Evolutionary conservation across 129 eudicot genomes (phyloP), one percentile per base, ranked within the genome.

Genomic region (Flaveria ramosissima): DNA sequence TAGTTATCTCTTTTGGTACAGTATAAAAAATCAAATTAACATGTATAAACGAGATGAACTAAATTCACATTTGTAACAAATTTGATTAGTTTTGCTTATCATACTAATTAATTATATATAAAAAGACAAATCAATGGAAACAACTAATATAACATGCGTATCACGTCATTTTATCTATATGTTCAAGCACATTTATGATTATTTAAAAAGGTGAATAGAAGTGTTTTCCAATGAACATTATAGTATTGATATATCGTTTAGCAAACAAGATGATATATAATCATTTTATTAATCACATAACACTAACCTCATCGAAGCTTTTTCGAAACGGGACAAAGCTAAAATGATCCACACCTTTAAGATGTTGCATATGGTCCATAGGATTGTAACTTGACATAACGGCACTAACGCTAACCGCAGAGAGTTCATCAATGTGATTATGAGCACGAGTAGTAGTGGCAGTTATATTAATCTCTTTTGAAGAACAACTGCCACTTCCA

Each of bases 401-500:
- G 10, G 84, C 86, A 42, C 71, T 80, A 53, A 61, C 89, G 21
- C 82, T 84, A 46, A 69, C 82, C 7, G 77, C 85, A 3, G 89
- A 85, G 61, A 89, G 60, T 73, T 86, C 82, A 63, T 87, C 98
- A 85, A 84, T 90, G 65, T 80, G 82, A 52, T 82, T 84, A 26
- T 78, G 97, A 66, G 81, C 42, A 21, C 76, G 63, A 65, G 82
- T 12, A 11, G 45, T 5, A 13, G 86, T 56, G 65, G 47, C 19
- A 13, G 78, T 41, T 69, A 75, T 76, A 11, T 74, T 77, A 1
- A 88, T 78, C 23, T 88, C 96, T 70, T 87, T 88, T 11, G 97
- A 91, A 17, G 89, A 84, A 77, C 86, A 80, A 21, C 96, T 86
- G 3, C 96, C 96, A 77, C 96, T 88, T 30, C 89, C 87, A 60